A percentile compares a stretch with the other conserved stretches of the same genome.
phyloP scores from a whole-genome alignment of 805 yeast genomes.

The Vanderwaltozyma verrucispora region DNA sequence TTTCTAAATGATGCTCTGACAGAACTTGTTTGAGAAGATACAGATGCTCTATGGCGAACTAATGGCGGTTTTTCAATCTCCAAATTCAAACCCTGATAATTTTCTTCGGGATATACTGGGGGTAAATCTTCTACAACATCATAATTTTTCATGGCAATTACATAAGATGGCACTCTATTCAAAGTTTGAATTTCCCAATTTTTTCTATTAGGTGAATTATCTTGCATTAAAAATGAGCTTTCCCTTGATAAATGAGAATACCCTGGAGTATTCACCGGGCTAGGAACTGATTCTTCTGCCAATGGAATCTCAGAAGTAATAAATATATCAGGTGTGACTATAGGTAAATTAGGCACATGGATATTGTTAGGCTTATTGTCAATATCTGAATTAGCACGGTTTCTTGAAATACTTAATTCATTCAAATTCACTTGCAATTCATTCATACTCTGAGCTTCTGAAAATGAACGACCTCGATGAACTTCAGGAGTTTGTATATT shows the following conservation, averaged over 20 bases:
- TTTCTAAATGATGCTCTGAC: conserved; percentile 6
- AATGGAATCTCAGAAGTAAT: neutral
- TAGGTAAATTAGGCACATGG: neutral
- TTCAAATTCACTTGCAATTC: conserved; percentile 6
- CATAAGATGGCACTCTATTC: conserved; percentile 76
- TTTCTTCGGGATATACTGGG: conserved; percentile 45
- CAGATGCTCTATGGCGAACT: conserved; percentile 20
- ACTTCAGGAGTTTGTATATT: no score
- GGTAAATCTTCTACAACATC: conserved; percentile 48
- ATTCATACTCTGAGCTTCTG: neutral
- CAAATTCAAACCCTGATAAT: neutral
- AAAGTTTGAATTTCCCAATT: conserved; percentile 38
- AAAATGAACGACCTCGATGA: no score
- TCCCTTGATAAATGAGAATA: conserved; percentile 48
- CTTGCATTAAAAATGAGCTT: conserved; percentile 35
- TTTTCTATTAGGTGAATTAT: conserved; percentile 14
- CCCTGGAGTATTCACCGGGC: conserved; percentile 37
- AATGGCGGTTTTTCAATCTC: conserved; percentile 20
- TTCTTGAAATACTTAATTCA: conserved; percentile 11
- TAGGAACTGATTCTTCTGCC: neutral
- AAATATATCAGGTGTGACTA: conserved; percentile 1
- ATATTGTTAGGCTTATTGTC: neutral
- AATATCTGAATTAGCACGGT: neutral
- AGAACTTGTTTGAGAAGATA: conserved; percentile 7
- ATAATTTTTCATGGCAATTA: conserved; percentile 53